Evolutionary conservation across 805 yeast species (phyloP).

Genomic region (Yarrowia hollandica): DNA sequence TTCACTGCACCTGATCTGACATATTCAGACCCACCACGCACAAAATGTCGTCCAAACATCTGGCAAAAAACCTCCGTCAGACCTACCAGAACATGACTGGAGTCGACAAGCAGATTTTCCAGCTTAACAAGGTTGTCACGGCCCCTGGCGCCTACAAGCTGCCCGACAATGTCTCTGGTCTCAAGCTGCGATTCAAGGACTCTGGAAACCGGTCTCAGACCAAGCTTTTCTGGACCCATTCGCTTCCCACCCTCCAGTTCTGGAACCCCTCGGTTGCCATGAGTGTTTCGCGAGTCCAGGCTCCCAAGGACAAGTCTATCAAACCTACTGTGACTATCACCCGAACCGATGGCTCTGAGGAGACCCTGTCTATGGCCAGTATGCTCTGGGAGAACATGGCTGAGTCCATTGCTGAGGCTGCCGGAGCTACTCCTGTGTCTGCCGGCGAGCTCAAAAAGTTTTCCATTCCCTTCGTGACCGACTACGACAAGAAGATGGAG

Average conservation of each 20-base stretch:
- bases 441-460: slow-evolving; percentile 11
- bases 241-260: slow-evolving; percentile 28
- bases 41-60: slow-evolving; percentile 18
- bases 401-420: slow-evolving; percentile 18
- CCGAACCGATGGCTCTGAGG: slow-evolving; percentile 12
- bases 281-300: slow-evolving; percentile 22
- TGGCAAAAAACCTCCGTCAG: slow-evolving; percentile 25
- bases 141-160: slow-evolving; percentile 39
- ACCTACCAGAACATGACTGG: slow-evolving; percentile 29
- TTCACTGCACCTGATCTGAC: slow-evolving; percentile 18
- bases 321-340: slow-evolving; percentile 16
- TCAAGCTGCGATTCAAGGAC: slow-evolving; percentile 37
- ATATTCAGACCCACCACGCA: background rate
- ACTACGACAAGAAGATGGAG: slow-evolving; percentile 27
- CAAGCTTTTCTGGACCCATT: slow-evolving; percentile 26
- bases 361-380: background rate
- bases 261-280: slow-evolving; percentile 23
- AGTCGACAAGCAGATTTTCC: slow-evolving; percentile 34
- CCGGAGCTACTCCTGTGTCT: slow-evolving; percentile 17
- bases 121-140: slow-evolving; percentile 36
- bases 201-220: slow-evolving; percentile 32
- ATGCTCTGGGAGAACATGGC: slow-evolving; percentile 14
- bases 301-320: slow-evolving; percentile 18
- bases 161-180: slow-evolving; percentile 34
- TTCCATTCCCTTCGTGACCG: slow-evolving; percentile 24